Evolutionary conservation across 23 red algal species (phyloP), one percentile per base, ranked within the genome.

Genomic region (Cyanidiococcus yangmingshanensis): DNA sequence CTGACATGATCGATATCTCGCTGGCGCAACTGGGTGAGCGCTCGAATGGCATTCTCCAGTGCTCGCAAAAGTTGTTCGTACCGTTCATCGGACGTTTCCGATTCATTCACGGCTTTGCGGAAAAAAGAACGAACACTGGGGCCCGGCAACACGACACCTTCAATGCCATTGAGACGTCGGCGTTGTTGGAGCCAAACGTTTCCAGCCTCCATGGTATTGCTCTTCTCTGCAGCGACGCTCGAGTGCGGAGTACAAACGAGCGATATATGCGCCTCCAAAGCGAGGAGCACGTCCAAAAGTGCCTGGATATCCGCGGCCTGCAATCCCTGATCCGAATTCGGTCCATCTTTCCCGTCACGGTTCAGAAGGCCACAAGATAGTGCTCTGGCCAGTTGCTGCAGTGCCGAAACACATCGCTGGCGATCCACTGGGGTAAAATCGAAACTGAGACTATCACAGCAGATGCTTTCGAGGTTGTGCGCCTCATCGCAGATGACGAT

Each of bases 401-500:
- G 32, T 77, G 90, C 88, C 0, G 39, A 38, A 39, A 76, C 80
- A 71, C 84, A 88, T n/a, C 38, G 57, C 32, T 25, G 58, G n/a
- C 82, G 87, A 24, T 87, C 57, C 40, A 58, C 68, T 17, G 77
- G 40, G 0, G 88, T 82, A 36, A 91, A 79, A 59, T 91, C 88
- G 79, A 98, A 98, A 31, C 84, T 89, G 31, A 79, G 74, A 17
- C 79, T 54, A 80, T 91, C 85, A 37, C 76, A 38, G 63, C 88
- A 91, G 7, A 98, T 76, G 21, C 77, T 50, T 45, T 91, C 88
- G 1, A 98, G 58, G 80, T 98, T 90, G 77, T 98, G 94, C 0
- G 94, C 94, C 79, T 98, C 94, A 81, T 98, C 94, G 35, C 90
- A 77, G 59, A 98, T 89, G 57, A 91, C 68, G 58, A 98, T 84